phyloP scores from a whole-genome alignment of 768 basidiomycete genomes.

The Amyloporia xantha region DNA sequence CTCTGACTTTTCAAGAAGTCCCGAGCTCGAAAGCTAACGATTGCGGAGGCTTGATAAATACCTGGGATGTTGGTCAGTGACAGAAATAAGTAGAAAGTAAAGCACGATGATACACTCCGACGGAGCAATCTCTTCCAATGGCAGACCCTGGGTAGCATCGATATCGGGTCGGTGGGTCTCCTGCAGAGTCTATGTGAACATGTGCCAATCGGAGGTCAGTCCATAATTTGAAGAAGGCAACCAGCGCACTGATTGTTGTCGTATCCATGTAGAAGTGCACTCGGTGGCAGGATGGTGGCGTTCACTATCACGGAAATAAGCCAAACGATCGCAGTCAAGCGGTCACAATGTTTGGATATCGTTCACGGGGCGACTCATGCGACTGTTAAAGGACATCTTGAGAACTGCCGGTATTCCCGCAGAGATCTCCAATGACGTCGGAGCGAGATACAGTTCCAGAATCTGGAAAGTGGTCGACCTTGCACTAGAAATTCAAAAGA shows the following conservation, averaged over 20 bases:
- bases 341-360: not conserved
- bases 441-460: not conserved
- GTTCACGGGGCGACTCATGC: not conserved
- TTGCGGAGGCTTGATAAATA: no score
- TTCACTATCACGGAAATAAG: not conserved
- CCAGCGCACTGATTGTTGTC: no score
- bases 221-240: not conserved
- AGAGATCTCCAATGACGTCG: not conserved
- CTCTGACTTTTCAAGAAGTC: no score
- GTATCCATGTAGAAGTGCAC: not conserved
- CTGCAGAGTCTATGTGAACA: not conserved
- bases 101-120: constrained; percentile 22
- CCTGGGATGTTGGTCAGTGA: no score
- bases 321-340: not conserved
- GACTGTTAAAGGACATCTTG: not conserved
- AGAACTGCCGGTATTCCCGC: not conserved
- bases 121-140: not conserved
- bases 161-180: not conserved
- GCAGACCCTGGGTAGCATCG: not conserved
- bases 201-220: not conserved
- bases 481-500: not conserved
- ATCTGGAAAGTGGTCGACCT: not conserved
- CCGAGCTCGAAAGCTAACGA: no score
- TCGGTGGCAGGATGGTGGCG: not conserved
- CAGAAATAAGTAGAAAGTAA: not conserved